A percentile compares a stretch with the other conserved stretches of the same genome.
phyloP scores from a whole-genome alignment of 1,139 yeast species.

The Scheffersomyces lignicola region DNA sequence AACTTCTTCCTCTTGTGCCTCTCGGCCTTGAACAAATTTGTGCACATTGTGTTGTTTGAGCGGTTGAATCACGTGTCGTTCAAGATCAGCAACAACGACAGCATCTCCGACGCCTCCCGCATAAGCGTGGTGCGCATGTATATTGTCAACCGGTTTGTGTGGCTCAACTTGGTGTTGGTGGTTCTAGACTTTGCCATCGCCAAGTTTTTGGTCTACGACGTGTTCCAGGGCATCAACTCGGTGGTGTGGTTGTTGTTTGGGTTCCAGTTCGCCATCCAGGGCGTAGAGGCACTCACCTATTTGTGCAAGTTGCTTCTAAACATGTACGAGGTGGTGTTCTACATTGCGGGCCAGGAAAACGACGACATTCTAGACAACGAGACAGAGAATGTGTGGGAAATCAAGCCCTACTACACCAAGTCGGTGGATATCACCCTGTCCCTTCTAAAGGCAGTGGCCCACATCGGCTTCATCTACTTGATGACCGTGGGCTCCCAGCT shows the following conservation, averaged over 20 bases:
- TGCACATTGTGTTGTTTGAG: conserved; percentile 73
- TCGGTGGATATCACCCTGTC: conserved; percentile 55
- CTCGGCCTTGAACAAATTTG: conserved; percentile 59
- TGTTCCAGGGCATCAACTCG: conserved; percentile 51
- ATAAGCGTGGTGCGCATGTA: conserved; percentile 26
- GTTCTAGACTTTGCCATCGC: conserved; percentile 54
- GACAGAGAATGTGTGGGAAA: conserved; percentile 68
- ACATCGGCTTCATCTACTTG: conserved; percentile 35
- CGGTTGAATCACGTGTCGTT: conserved; percentile 56
- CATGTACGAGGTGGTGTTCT: conserved; percentile 52
- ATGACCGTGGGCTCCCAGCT: conserved; percentile 51
- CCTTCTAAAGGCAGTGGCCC: conserved; percentile 37
- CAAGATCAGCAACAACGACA: conserved; percentile 16
- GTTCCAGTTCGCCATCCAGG: conserved; percentile 70
- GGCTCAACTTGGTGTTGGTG: conserved; percentile 42
- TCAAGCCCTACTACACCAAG: conserved; percentile 62
- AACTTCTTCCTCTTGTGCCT: conserved; percentile 42
- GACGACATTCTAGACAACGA: conserved; percentile 32
- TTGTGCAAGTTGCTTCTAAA: conserved; percentile 53
- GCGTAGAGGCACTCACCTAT: conserved; percentile 53
- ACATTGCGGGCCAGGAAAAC: conserved; percentile 52
- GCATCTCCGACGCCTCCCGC: conserved; percentile 21
- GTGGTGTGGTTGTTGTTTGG: conserved; percentile 64
- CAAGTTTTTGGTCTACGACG: conserved; percentile 57
- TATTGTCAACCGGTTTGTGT: conserved; percentile 19